Conservation (phyloP, 768 basidiomycete genomes). For the Asterophora lycoperdoides region DNA sequence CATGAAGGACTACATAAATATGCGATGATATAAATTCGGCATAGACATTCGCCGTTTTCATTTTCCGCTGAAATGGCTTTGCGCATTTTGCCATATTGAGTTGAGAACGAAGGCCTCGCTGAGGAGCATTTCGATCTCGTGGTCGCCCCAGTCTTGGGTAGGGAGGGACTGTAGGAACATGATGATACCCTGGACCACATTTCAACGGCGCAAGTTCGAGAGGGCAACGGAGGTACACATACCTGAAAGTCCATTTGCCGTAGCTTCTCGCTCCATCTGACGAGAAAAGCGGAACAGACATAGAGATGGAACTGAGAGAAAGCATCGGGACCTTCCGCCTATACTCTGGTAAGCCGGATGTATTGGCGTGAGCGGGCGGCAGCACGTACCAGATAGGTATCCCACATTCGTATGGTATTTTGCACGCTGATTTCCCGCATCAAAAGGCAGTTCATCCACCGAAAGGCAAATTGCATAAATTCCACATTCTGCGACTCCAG, state of each 20-base stretch:
- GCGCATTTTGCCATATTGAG: constrained; percentile 90
- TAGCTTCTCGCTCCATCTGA: constrained; percentile 91
- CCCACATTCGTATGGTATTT: constrained; percentile 99
- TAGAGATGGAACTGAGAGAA: constrained; percentile 99
- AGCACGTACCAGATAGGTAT: constrained; percentile 86
- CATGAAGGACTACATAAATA: constrained; percentile 3
- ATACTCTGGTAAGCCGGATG: neutral
- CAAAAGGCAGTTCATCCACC: constrained; percentile 99
- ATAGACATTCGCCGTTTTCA: constrained; percentile 15
- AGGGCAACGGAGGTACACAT: constrained; percentile 16
- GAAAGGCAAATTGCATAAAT: constrained; percentile 99
- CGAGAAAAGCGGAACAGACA: constrained; percentile 95
- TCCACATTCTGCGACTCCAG: constrained; percentile 90
- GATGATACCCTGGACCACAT: constrained; percentile 76
- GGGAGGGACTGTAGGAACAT: constrained; percentile 96
- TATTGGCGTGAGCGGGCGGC: neutral
- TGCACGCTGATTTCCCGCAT: constrained; percentile 98
- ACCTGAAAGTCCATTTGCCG: constrained; percentile 99
- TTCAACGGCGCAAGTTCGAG: constrained; percentile 3
- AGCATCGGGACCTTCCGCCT: constrained; percentile 97
- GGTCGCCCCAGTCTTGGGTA: constrained; percentile 92
- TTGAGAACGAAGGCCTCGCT: constrained; percentile 94
- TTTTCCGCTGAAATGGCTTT: constrained; percentile 76
- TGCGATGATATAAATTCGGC: constrained; percentile 6
- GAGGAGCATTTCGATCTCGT: constrained; percentile 92